Evolutionary conservation across 371 early-diverging fungal species (phyloP).

Genomic region (Thermomucor indicae-seudaticae): DNA sequence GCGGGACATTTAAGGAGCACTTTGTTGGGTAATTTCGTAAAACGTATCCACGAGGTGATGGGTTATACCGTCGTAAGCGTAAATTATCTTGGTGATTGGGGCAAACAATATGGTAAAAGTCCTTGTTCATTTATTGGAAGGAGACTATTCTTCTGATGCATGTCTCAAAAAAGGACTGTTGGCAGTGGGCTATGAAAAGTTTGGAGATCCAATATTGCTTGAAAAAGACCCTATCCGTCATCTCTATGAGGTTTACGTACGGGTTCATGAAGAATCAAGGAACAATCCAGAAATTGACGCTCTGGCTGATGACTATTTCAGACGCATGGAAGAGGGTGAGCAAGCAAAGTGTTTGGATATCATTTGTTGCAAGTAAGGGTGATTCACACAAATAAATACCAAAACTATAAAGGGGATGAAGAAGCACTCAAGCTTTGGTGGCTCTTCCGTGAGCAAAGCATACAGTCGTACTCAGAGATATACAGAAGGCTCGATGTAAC

Average conservation of each 20-base stretch:
- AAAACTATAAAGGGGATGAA: background rate
- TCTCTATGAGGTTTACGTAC: conserved; percentile 94
- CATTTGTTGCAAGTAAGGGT: no score
- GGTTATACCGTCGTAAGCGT: conserved; percentile 90
- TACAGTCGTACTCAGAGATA: conserved; percentile 79
- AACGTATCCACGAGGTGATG: conserved; percentile 77
- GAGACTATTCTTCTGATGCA: no score
- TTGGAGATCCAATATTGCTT: conserved; percentile 79
- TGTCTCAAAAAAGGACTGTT: conserved; percentile 69
- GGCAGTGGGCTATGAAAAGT: conserved; percentile 89
- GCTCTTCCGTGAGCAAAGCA: conserved; percentile 84
- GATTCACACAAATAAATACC: no score
- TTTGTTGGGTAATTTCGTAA: conserved; percentile 96
- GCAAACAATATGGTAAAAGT: conserved; percentile 96
- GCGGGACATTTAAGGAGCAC: conserved; percentile 99
- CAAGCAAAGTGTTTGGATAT: no score
- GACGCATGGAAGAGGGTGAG: conserved; percentile 88
- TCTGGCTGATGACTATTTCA: conserved; percentile 89
- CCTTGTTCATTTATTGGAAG: no score
- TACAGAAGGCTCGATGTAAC: conserved; percentile 86
- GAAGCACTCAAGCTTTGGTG: conserved; percentile 78
- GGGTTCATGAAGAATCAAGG: conserved; percentile 69
- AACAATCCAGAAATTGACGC: conserved; percentile 66
- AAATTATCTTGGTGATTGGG: conserved; percentile 99
- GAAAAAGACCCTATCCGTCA: conserved; percentile 90